These are phyloP conservation scores for Talaromyces adpressus DNA, from an alignment of 495 filamentous ascomycete species.

Conservation along the genomic window DNA sequence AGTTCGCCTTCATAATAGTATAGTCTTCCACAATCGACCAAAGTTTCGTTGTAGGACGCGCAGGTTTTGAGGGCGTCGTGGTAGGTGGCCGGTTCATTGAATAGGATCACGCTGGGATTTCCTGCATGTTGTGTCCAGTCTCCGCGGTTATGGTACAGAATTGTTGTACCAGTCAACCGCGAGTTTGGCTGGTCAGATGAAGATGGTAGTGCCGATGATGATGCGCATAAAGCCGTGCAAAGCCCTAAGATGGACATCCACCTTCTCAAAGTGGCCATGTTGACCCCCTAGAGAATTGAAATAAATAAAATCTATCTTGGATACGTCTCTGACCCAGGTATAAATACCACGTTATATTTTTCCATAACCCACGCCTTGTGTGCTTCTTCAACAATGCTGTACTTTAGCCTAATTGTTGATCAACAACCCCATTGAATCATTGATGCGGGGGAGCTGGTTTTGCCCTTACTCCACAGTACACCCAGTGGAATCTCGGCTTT, in stretches of 20 bases:
- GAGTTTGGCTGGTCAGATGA: neutral
- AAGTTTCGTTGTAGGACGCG: neutral
- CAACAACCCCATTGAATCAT: neutral
- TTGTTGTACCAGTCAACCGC: neutral
- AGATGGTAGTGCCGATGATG: neutral
- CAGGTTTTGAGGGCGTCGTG: neutral
- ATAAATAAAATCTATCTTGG: neutral
- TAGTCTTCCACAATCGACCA: neutral
- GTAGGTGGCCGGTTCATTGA: neutral
- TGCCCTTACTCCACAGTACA: neutral
- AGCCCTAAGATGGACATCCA: neutral
- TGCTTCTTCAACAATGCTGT: neutral
- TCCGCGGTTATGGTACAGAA: conserved; percentile 1
- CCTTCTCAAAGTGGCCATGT: neutral
- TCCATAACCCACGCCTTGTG: neutral
- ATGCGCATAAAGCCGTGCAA: neutral
- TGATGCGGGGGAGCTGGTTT: neutral
- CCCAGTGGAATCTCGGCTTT: no score
- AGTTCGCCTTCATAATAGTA: neutral
- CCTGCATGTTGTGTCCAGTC: neutral
- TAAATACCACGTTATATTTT: neutral
- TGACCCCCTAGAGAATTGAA: neutral
- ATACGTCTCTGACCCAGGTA: neutral
- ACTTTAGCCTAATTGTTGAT: neutral
- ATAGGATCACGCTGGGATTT: neutral